Percentiles rank a stretch among this genome's conserved stretches.
These are phyloP conservation scores for Tetradesmus obliquus DNA, from an alignment of 139 green algal species.

Conservation along the genomic window DNA sequence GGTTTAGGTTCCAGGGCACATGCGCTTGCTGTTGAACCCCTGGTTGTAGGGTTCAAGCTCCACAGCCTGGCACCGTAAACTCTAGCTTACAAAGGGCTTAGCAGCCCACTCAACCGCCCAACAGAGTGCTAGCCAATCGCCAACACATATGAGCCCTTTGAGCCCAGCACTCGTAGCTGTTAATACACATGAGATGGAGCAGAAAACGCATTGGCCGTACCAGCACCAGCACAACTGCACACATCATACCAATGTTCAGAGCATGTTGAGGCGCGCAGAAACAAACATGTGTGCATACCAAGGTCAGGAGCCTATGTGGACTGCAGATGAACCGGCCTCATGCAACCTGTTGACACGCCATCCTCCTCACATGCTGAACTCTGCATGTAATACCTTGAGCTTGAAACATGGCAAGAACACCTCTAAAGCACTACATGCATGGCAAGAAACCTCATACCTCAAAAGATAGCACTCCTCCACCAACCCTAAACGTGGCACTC, in stretches of 20 bases:
- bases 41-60: not conserved
- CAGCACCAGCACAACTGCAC: not conserved
- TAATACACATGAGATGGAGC: not conserved
- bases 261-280: not conserved
- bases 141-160: not conserved
- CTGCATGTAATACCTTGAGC: not conserved
- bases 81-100: not conserved
- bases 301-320: not conserved
- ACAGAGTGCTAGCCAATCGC: not conserved
- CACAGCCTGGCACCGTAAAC: not conserved
- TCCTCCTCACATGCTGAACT: not conserved
- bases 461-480: not conserved
- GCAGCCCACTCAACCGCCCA: not conserved
- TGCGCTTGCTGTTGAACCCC: not conserved
- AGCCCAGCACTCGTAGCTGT: not conserved
- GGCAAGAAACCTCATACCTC: not conserved
- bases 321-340: not conserved
- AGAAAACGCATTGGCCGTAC: not conserved
- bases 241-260: not conserved
- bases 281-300: not conserved
- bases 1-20: not conserved
- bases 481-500: not conserved
- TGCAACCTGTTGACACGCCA: not conserved
- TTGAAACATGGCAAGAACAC: no score
- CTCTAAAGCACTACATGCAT: not conserved